Evolutionary conservation across 1,284 basidiomycete genomes (phyloP).

Genomic region (Ganoderma resinaceum): DNA sequence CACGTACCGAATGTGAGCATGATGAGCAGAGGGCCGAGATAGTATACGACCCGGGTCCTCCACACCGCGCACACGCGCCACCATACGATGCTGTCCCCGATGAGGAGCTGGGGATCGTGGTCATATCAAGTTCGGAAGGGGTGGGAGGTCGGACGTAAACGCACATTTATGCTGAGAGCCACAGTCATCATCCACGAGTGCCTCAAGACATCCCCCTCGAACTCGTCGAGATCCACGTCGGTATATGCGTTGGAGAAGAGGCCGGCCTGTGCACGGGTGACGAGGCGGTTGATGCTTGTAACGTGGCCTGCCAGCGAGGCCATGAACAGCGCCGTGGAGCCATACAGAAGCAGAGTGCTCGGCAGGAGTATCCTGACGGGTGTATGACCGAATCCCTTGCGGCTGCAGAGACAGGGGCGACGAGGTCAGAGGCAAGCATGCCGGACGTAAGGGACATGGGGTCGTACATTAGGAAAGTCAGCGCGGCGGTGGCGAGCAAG

Average conservation of each 20-base stretch:
- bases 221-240: not conserved
- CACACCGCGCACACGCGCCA: too few relatives aligned
- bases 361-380: not conserved
- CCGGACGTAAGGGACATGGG: too few relatives aligned
- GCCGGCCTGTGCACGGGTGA: not conserved
- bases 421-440: not conserved
- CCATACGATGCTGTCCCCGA: conserved; percentile 3
- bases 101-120: not conserved
- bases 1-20: not conserved
- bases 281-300: not conserved
- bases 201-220: not conserved
- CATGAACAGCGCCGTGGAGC: too few relatives aligned
- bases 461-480: not conserved
- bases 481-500: too few relatives aligned
- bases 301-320: not conserved
- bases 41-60: not conserved
- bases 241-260: not conserved
- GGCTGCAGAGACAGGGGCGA: not conserved
- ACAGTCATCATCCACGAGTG: conserved; percentile 4
- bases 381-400: not conserved
- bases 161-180: not conserved
- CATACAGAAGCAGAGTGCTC: not conserved
- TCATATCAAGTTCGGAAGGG: not conserved
- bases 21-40: not conserved
- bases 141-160: not conserved